Evolutionary conservation across 805 yeast species (phyloP), one percentile per base, ranked within the genome.

Genomic region (Lachancea nothofagi): DNA sequence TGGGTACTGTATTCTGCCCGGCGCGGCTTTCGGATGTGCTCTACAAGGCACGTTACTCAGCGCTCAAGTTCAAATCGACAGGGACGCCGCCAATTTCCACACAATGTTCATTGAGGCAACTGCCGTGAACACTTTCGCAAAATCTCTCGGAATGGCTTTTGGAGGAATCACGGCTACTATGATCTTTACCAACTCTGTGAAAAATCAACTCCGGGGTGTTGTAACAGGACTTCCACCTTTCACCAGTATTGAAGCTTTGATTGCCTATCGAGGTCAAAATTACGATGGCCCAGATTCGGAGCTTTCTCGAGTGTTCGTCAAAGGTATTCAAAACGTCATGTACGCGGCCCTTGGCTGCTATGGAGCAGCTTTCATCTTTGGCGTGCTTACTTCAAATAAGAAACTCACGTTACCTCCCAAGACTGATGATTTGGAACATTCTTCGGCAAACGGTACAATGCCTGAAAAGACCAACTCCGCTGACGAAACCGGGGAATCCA

Each of bases 1-100:
- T 29, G 74, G 72, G 3, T 47, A 54, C 14, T 42, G 66, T 33
- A 64, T 69, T 29, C 52, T 66, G 13, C 59, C 64, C 3, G 72
- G 72, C 39, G 38, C 63, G 8, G 61, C 59, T 3, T 47, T 66
- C 26, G 74, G 72, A 17, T 35, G 54, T 5, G 44, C 51, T 21
- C 44, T 65, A 48, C 72, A 67, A 45, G 41, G 61, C n/a, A 46
- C 58, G 4, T 24, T 62, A 34, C 44, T 63, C 29, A 51, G 61
- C 15, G 47, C 55, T 10, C 68, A 64, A 42, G 29, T 62, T 7
- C 53, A 49, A 24, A 39, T 54, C 19, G 56, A 53, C 26, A 47
- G 46, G 22, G 41, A 40, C 30, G 43, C 47, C 15, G 43, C 47
- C 8, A 39, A 47, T 6, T 44, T 42, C 29, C 45, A 51, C 29